A percentile compares a stretch with the other conserved stretches of the same genome.
Conservation (phyloP, 768 basidiomycete species). For the Phallus indusiatus region DNA sequence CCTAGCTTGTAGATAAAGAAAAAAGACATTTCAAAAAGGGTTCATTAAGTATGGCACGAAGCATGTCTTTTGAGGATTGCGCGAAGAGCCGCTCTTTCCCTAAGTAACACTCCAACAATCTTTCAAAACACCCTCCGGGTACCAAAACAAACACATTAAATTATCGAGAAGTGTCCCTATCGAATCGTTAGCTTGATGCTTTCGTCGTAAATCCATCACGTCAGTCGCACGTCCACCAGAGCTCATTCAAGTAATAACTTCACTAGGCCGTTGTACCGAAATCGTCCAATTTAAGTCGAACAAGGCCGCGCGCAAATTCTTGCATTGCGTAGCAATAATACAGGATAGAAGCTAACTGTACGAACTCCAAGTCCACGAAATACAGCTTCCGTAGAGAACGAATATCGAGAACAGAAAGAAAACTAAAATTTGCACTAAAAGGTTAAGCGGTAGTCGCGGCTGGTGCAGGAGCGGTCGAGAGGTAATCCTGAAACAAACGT, state of each 20-base stretch:
- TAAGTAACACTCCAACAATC: too few relatives aligned
- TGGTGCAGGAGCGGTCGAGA: conserved; percentile 1
- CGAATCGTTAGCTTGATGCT: too few relatives aligned
- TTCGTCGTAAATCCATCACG: too few relatives aligned
- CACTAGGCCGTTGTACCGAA: neutral
- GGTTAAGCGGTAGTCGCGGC: conserved; percentile 1
- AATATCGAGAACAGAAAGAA: neutral
- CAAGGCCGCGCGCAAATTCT: neutral
- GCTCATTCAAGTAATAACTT: too few relatives aligned
- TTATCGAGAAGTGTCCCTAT: too few relatives aligned
- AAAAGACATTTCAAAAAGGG: neutral
- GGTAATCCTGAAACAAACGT: neutral
- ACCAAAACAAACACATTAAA: too few relatives aligned
- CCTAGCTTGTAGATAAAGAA: neutral
- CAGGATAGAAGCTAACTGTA: neutral
- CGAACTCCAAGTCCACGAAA: neutral
- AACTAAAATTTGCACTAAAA: neutral
- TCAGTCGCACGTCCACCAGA: too few relatives aligned
- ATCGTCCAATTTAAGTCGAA: neutral
- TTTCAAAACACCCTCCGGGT: too few relatives aligned
- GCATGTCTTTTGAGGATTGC: too few relatives aligned
- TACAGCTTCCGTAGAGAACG: neutral
- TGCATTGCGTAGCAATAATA: neutral
- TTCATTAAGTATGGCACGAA: neutral
- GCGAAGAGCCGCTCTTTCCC: too few relatives aligned